Base-by-base conservation (phyloP, 208 protist genomes). In the Trypanosoma cruzi region DNA sequence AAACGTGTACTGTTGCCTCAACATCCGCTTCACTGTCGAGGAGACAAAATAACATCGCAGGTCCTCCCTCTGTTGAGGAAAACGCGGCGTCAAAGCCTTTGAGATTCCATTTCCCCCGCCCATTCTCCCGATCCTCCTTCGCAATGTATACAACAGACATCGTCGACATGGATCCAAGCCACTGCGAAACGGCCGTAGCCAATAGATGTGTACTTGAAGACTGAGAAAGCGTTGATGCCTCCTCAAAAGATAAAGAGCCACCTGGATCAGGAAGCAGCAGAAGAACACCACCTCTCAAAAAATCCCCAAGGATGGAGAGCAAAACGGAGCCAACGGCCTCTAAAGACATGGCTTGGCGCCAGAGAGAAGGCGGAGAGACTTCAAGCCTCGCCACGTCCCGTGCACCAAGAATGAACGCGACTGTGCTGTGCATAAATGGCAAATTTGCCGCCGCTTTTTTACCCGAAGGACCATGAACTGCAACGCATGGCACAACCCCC, bases 261-360 rank as follows among this genome's bases (percentile, higher is more conserved):
- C 36, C 34, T 0, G 28, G 20, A 55, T 52, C 60, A 40, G 37
- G 14, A 53, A 74, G 37, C 11, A 73, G 1, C 24, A 74, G 20
- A 29, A 66, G 31, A n/a, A 26, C 24, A 49, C 40, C 57, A 32
- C 31, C 71, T 26, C 13, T 31, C 28, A 50, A 34, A 2, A 65
- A 40, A 7, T 73, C 77, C n/a, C 81, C 66, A 26, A 86, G 31
- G n/a, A 87, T 20, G 8, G 84, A 82, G 48, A 88, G 29, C 10
- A 93, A 46, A 37, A 87, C 65, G 18, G 86, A 90, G 24, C 76
- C 82, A 52, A 75, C 73, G 6, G 76, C 68, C 50, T 89, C 83
- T 11, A 93, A 71, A 0, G 85, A 71, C n/a, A 44, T 58, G 4
- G 61, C 50, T 46, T 92, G 84, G 5, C 89, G 78, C 80, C 83